Conservation (phyloP, 2,329 filamentous ascomycete species). For the Aphanoascus verrucosus region DNA sequence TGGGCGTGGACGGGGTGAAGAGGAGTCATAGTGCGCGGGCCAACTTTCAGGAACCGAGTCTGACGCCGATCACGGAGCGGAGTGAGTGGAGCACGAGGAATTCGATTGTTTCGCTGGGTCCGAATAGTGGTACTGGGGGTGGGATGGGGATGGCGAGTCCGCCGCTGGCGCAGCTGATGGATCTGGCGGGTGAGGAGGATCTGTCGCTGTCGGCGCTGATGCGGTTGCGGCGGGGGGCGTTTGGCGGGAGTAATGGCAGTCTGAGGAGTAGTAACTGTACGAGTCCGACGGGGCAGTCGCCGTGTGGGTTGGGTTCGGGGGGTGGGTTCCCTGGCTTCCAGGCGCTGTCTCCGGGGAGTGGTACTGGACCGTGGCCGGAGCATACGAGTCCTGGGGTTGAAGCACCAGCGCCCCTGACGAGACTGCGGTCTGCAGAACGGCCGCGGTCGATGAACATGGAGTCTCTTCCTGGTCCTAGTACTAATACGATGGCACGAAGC, state of each 20-base stretch:
- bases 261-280: constrained; percentile 45
- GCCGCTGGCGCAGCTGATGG: constrained; percentile 61
- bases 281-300: constrained; percentile 30
- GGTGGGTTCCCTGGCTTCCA: constrained; percentile 22
- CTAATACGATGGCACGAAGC: background rate
- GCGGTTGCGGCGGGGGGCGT: constrained; percentile 62
- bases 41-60: constrained; percentile 71
- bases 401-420: background rate
- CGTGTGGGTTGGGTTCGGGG: too few species aligned
- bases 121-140: constrained; percentile 41
- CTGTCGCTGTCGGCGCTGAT: constrained; percentile 64
- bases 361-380: constrained; percentile 15
- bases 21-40: constrained; percentile 63
- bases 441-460: constrained; percentile 9
- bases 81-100: constrained; percentile 95
- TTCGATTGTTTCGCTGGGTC: constrained; percentile 64
- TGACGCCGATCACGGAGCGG: constrained; percentile 91
- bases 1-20: constrained; percentile 50
- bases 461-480: too few species aligned
- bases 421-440: background rate
- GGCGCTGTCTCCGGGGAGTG: constrained; percentile 26
- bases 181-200: constrained; percentile 50
- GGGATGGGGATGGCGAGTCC: constrained; percentile 53
- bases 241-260: constrained; percentile 70
- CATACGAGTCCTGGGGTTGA: background rate